Base-by-base conservation (phyloP, 495 filamentous ascomycete species). In the Rostrohypoxylon terebratum region DNA sequence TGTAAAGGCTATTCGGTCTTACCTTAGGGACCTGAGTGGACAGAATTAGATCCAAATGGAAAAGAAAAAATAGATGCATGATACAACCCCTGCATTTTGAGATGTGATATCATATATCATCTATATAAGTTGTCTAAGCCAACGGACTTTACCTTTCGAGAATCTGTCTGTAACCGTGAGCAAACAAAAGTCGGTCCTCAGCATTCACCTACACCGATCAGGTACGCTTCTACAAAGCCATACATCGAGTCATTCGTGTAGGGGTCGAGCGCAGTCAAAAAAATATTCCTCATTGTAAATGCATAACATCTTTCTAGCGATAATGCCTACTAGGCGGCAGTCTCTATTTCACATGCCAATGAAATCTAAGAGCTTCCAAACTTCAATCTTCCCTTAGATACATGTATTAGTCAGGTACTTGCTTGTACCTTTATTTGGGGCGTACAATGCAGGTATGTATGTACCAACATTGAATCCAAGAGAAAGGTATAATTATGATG, bases 11-110 rank as follows among this genome's bases (percentile, higher is more conserved):
- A 31, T 13, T 34, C 23, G 51, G 25, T 18, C n/a, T 18, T 8
- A 45, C 42, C 8, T 6, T 0, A 45, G 42, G 42, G 4, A 45
- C 6, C 16, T 20, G 36, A 34, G 25, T 3, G 25, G 33, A 21
- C 31, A 21, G 23, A 25, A 13, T 31, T 34, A 3, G n/a, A 47
- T 13, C 6, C 28, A 66, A 59, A 48, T 47, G 55, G 44, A 31
- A 55, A 55, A 10, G n/a, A 36, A 55, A 23, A 25, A 25, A 20
- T 48, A 45, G 33, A 48, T 36, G 54, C 28, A 13, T 60, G 33
- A 55, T 10, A 34, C 44, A 5, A 20, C 23, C 31, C 45, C 21
- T 9, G 38, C 45, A 45, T 10, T 44, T 45, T 20, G 16, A 54
- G 23, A 25, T 20, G 21, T 54, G 34, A 47, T 28, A 21, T 38